Evolutionary conservation across 305 asterid species (phyloP).

Genomic region (Andrographis paniculata): DNA sequence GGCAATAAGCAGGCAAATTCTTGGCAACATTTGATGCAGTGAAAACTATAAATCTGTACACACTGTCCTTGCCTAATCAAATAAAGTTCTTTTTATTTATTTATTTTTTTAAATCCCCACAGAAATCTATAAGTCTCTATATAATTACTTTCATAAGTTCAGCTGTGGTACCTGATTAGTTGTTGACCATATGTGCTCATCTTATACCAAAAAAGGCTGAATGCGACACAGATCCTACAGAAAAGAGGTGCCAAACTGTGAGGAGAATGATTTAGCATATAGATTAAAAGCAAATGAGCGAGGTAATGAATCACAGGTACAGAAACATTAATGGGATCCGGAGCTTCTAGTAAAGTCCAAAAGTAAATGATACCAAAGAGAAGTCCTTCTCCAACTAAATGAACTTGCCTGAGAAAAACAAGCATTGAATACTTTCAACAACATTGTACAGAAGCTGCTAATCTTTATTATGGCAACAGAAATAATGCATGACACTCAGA

Average conservation of each 20-base stretch:
- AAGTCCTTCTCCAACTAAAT: conserved; percentile 2
- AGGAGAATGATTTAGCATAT: background rate
- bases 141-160: conserved; percentile 5
- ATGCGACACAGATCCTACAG: conserved; percentile 30
- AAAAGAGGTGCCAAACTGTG: conserved; percentile 27
- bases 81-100: no score
- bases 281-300: background rate
- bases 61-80: conserved; percentile 9
- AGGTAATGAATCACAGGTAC: background rate
- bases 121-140: background rate
- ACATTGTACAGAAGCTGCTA: conserved; percentile 34
- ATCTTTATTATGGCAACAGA: conserved; percentile 24
- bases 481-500: conserved; percentile 24
- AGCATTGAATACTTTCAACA: conserved; percentile 37
- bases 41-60: conserved; percentile 27
- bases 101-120: background rate
- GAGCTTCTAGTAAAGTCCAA: background rate
- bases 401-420: conserved; percentile 12
- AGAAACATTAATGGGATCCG: background rate
- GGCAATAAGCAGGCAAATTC: conserved; percentile 32
- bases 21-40: conserved; percentile 28
- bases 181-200: conserved; percentile 24
- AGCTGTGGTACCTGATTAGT: conserved; percentile 21
- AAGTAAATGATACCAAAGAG: background rate
- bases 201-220: conserved; percentile 17